Evolutionary conservation across 1,284 basidiomycete species (phyloP).

Genomic region (Veloboletus limbatus): DNA sequence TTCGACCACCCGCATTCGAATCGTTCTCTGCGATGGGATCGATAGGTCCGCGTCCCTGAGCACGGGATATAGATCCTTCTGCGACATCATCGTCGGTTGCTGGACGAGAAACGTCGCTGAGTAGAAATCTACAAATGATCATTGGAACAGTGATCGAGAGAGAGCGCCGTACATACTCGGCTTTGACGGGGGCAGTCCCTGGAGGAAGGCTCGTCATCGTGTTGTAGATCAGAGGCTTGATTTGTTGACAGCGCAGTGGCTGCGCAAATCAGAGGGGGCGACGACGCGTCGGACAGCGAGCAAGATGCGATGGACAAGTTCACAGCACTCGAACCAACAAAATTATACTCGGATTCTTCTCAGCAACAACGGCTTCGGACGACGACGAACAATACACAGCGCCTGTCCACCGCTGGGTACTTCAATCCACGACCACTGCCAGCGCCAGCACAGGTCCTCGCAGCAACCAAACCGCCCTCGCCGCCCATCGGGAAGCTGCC

Average conservation of each 20-base stretch:
- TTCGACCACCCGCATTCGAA: slow-evolving; percentile 37
- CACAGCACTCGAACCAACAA: slow-evolving; percentile 70
- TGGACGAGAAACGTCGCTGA: slow-evolving; percentile 40
- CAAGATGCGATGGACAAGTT: slow-evolving; percentile 70
- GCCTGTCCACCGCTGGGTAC: slow-evolving; percentile 8
- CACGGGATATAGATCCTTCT: slow-evolving; percentile 55
- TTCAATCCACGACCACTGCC: slow-evolving; percentile 27
- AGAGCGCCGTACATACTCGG: slow-evolving; percentile 52
- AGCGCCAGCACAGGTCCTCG: slow-evolving; percentile 30
- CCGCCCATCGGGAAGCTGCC: slow-evolving; percentile 70
- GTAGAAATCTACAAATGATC: slow-evolving; percentile 50
- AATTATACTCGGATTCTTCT: slow-evolving; percentile 45
- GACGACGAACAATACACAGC: slow-evolving; percentile 16
- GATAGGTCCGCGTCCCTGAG: slow-evolving; percentile 23
- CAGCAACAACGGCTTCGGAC: slow-evolving; percentile 3
- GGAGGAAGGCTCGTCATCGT: slow-evolving; percentile 27
- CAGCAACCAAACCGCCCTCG: slow-evolving; percentile 24
- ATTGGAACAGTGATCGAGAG: not conserved
- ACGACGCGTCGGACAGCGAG: slow-evolving; percentile 4
- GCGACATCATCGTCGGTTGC: slow-evolving; percentile 74
- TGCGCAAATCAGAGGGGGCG: slow-evolving; percentile 4
- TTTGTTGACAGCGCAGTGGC: too few species aligned
- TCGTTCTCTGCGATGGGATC: slow-evolving; percentile 26
- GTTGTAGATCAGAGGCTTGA: not conserved
- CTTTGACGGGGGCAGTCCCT: slow-evolving; percentile 73